Conservation (phyloP, 768 basidiomycete genomes). For the Mycena maculata region DNA sequence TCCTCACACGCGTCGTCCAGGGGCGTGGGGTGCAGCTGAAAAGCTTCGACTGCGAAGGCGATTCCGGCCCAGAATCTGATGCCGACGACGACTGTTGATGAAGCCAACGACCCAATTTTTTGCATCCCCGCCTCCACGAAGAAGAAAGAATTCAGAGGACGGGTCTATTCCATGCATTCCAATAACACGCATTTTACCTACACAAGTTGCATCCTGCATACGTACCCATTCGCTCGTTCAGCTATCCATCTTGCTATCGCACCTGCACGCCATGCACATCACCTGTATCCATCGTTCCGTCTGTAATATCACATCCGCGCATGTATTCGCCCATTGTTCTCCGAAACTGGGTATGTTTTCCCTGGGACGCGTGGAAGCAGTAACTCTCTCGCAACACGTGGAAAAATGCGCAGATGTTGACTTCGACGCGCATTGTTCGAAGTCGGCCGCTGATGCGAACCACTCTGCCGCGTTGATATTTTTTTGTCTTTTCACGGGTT, state of each 20-base stretch:
- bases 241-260: neutral
- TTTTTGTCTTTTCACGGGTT: neutral
- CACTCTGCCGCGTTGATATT: neutral
- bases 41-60: neutral
- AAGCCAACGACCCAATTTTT: neutral
- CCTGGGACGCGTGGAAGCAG: neutral
- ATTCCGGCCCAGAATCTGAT: neutral
- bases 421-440: conserved; percentile 2
- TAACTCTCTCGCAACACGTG: neutral
- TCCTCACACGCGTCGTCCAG: conserved; percentile 2
- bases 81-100: conserved; percentile 2
- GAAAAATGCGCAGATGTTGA: neutral
- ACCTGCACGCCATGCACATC: conserved; percentile 15
- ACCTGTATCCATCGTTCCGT: conserved; percentile 11
- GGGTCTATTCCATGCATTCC: neutral
- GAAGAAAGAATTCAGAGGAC: neutral
- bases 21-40: neutral
- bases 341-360: conserved; percentile 15
- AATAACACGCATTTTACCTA: too few relatives aligned
- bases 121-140: conserved; percentile 11
- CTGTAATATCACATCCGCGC: conserved; percentile 10
- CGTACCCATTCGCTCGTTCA: neutral
- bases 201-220: neutral
- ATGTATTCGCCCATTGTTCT: conserved; percentile 24
- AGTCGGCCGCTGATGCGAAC: neutral